A percentile compares a stretch with the other conserved stretches of the same genome.
Conservation (phyloP, 2,329 filamentous ascomycete species). For the Didymella lethalis region DNA sequence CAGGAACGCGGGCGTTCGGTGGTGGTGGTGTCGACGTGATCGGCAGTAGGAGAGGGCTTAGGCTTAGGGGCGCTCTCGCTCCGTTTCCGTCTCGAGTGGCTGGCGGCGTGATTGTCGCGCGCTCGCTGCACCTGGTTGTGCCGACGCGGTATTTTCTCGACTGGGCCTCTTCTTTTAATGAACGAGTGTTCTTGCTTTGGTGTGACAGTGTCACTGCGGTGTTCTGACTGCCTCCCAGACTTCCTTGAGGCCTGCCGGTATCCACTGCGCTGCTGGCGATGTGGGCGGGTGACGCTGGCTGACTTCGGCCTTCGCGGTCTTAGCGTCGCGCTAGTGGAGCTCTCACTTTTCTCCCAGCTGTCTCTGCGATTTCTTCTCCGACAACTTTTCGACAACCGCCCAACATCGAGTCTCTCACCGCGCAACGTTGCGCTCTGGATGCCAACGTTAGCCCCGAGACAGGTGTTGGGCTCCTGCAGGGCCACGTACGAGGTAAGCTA, state of each 20-base stretch:
- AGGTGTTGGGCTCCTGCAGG: slow-evolving; percentile 9
- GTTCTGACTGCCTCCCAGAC: neutral
- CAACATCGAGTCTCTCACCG: slow-evolving; percentile 16
- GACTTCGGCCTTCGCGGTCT: slow-evolving; percentile 3
- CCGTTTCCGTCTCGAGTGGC: slow-evolving; percentile 2
- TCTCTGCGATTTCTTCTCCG: slow-evolving; percentile 20
- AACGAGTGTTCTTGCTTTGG: neutral
- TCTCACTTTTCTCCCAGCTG: slow-evolving; percentile 33
- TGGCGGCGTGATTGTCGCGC: slow-evolving; percentile 12
- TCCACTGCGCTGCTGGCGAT: slow-evolving; percentile 2
- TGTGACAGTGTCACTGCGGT: neutral
- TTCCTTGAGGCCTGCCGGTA: slow-evolving; percentile 1
- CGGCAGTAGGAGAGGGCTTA: slow-evolving; percentile 12
- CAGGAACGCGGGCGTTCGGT: slow-evolving; percentile 28
- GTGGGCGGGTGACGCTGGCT: slow-evolving; percentile 8
- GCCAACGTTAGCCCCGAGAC: slow-evolving; percentile 4
- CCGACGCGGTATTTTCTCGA: neutral
- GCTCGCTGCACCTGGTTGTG: slow-evolving; percentile 2
- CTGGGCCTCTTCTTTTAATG: neutral
- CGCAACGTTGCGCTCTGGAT: slow-evolving; percentile 12
- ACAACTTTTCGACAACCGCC: slow-evolving; percentile 18
- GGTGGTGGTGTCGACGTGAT: slow-evolving; percentile 30
- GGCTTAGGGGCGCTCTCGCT: neutral
- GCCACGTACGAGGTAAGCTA: slow-evolving; percentile 29
- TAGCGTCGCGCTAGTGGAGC: slow-evolving; percentile 27